Evolutionary conservation across 371 early-diverging fungal species (phyloP), one percentile per base, ranked within the genome.

Genomic region (Rhizopus arrhizus): DNA sequence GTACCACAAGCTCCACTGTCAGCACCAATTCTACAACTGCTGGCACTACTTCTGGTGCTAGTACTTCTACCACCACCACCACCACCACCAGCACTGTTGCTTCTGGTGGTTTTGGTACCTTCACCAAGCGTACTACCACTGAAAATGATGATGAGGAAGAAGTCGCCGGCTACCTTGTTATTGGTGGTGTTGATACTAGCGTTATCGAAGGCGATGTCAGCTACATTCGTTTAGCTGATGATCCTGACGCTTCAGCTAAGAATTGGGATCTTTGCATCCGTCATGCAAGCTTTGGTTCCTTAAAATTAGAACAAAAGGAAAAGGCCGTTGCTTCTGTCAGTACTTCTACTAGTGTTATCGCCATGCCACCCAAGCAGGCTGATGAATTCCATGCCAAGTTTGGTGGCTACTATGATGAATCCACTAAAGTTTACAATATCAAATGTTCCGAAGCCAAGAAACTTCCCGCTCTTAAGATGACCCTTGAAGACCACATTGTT

Each of bases 261-360:
- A 74, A 69, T 57, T 77, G 78, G 78, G 75, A 77, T 59, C 63
- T 77, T 38, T 73, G 70, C 48, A 74, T 77, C 28, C 66, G 70
- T 51, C 64, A 72, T 60, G 75, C 73, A 10, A 62, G 67, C 38
- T 72, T 77, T 35, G 78, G 69, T 40, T 43, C 53, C 31, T 56
- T 77, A 10, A 50, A 60, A 11, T 53, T 77, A 7, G 43, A 70
- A 47, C 78, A 77, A 60, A 53, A 68, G 58, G 49, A 58, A n/a
- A 43, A 60, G 40, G 78, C 78, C 15, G 53, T 74, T 54, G 78
- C 78, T 8, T 64, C 73, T 53, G 65, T 77, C 58, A 66, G 67
- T 57, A 72, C 78, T 8, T 68, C 78, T 7, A 65, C 68, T 8
- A 63, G 59, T 47, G 70, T 54, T 34, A 77, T 77, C 48, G 50